Conservation (phyloP, 306 rosid species). For the Acmispon strigosus region DNA sequence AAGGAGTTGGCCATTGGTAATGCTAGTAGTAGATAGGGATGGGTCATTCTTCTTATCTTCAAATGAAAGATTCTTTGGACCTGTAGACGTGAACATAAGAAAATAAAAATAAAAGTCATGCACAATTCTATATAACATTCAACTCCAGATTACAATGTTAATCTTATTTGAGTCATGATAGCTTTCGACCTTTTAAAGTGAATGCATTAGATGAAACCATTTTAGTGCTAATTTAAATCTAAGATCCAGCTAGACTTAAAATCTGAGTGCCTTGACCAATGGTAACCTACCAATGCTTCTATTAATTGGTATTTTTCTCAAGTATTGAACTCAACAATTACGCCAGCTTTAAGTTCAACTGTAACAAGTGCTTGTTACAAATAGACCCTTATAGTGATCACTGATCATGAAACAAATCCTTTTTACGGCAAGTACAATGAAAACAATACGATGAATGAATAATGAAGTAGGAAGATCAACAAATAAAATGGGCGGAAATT, state of each 20-base stretch:
- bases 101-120: background rate
- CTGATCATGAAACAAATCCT: background rate
- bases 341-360: background rate
- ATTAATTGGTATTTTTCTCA: background rate
- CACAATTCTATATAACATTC: background rate
- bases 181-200: background rate
- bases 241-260: background rate
- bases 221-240: background rate
- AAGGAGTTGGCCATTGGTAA: constrained; percentile 29
- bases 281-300: constrained; percentile 7
- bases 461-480: background rate
- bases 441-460: background rate
- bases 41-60: constrained; percentile 8
- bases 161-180: background rate
- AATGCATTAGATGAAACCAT: background rate
- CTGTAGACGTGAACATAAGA: constrained; percentile 17
- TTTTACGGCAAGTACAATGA: background rate
- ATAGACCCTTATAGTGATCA: background rate
- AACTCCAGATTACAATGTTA: background rate
- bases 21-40: background rate
- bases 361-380: background rate
- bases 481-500: background rate
- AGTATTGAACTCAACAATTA: background rate
- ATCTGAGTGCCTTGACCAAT: background rate
- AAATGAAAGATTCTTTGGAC: constrained; percentile 7